phyloP scores from a whole-genome alignment of 2,329 filamentous ascomycete genomes.

The Claviceps arundinis region DNA sequence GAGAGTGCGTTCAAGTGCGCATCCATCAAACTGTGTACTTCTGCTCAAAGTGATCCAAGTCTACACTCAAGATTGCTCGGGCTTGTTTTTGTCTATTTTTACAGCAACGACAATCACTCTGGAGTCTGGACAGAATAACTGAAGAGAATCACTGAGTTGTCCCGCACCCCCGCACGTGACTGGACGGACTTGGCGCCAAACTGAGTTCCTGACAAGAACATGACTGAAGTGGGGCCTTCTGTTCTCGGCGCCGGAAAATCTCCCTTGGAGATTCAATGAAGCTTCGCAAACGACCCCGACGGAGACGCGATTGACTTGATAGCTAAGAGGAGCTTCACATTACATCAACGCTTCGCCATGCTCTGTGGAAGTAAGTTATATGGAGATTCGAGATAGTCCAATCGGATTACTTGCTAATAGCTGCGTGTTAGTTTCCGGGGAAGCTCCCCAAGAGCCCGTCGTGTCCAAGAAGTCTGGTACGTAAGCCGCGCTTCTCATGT shows the following conservation, averaged over 20 bases:
- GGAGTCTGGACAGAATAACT: too few species aligned
- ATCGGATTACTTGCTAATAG: background rate
- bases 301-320: slow-evolving; percentile 9
- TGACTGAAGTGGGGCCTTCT: background rate
- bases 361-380: slow-evolving; percentile 32
- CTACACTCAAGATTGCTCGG: background rate
- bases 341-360: slow-evolving; percentile 23
- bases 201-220: too few species aligned
- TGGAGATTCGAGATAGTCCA: background rate
- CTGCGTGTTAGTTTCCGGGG: slow-evolving; percentile 64
- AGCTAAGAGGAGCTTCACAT: slow-evolving; percentile 11
- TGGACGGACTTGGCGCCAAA: background rate
- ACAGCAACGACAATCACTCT: background rate
- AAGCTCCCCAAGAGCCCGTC: slow-evolving; percentile 88
- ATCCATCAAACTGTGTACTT: background rate
- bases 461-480: slow-evolving; percentile 87
- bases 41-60: background rate
- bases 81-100: background rate
- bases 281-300: slow-evolving; percentile 2
- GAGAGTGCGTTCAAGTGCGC: too few species aligned
- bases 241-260: slow-evolving; percentile 10
- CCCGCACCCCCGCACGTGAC: slow-evolving; percentile 1
- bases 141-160: too few species aligned
- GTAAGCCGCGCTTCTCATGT: slow-evolving; percentile 16
- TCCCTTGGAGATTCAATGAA: slow-evolving; percentile 6